Conservation (phyloP, 2,329 filamentous ascomycete species). For the Alternaria incomplexa region DNA sequence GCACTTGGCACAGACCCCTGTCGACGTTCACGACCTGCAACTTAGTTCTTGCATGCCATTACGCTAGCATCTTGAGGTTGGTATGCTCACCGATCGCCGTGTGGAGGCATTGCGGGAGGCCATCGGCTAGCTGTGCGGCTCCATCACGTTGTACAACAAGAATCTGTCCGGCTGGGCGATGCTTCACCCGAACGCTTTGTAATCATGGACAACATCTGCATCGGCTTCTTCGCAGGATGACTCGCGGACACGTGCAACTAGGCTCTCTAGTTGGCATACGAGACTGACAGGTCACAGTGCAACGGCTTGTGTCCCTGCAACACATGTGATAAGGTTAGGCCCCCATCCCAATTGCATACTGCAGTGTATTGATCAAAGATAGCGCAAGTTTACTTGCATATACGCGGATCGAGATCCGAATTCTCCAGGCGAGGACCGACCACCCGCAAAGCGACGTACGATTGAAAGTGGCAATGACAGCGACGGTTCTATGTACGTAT, state of each 20-base stretch:
- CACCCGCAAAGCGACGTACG: constrained; percentile 44
- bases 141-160: neutral
- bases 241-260: neutral
- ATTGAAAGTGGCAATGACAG: constrained; percentile 27
- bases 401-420: constrained; percentile 46
- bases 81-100: neutral
- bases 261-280: neutral
- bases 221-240: neutral
- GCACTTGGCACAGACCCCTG: neutral
- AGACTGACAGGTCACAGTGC: constrained; percentile 54
- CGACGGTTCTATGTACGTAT: constrained; percentile 18
- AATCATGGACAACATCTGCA: neutral
- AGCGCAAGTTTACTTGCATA: constrained; percentile 50
- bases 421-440: constrained; percentile 45
- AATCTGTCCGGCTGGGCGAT: neutral
- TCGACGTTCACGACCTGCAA: neutral
- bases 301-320: constrained; percentile 65
- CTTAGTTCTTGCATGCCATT: neutral
- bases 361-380: constrained; percentile 22
- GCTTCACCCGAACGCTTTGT: neutral
- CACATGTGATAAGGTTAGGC: constrained; percentile 62
- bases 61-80: neutral
- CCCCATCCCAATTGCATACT: neutral
- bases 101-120: neutral
- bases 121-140: neutral